phyloP scores from a whole-genome alignment of 2,329 filamentous ascomycete species.

The Fusarium longipes region DNA sequence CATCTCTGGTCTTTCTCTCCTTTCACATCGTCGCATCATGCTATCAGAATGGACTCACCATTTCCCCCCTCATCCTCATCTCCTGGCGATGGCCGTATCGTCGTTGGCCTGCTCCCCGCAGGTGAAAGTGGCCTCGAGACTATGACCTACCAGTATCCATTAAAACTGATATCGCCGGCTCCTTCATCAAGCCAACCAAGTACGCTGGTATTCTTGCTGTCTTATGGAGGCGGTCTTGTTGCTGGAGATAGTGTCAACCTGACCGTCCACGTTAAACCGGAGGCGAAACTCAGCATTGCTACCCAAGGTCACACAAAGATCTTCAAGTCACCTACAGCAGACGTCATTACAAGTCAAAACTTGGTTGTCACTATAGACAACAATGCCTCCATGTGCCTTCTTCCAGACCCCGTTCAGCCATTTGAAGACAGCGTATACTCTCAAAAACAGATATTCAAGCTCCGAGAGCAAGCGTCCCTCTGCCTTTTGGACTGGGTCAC shows the following conservation, averaged over 20 bases:
- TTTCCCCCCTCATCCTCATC: slow-evolving; percentile 79
- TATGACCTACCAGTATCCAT: slow-evolving; percentile 90
- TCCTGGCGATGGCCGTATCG: slow-evolving; percentile 82
- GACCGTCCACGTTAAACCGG: slow-evolving; percentile 70
- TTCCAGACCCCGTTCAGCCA: slow-evolving; percentile 94
- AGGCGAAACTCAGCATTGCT: slow-evolving; percentile 74
- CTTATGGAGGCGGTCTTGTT: slow-evolving; percentile 93
- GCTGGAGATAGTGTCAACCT: slow-evolving; percentile 86
- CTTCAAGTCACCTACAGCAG: slow-evolving; percentile 77
- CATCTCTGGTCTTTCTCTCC: background rate
- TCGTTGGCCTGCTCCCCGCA: slow-evolving; percentile 78
- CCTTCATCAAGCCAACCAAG: slow-evolving; percentile 72
- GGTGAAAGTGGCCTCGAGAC: slow-evolving; percentile 76
- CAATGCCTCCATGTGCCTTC: slow-evolving; percentile 69
- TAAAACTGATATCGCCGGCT: slow-evolving; percentile 90
- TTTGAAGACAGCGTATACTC: slow-evolving; percentile 86
- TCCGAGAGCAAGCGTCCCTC: slow-evolving; percentile 69
- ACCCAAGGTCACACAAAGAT: slow-evolving; percentile 92
- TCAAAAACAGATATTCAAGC: slow-evolving; percentile 82
- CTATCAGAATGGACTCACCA: slow-evolving; percentile 68
- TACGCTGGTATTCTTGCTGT: slow-evolving; percentile 87
- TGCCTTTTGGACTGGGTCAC: slow-evolving; percentile 96
- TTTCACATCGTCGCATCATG: slow-evolving; percentile 35
- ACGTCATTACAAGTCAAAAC: slow-evolving; percentile 68
- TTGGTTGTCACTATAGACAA: slow-evolving; percentile 63